phyloP scores from a whole-genome alignment of 1,284 basidiomycete species.

The Ganoderma leucocontextum region DNA sequence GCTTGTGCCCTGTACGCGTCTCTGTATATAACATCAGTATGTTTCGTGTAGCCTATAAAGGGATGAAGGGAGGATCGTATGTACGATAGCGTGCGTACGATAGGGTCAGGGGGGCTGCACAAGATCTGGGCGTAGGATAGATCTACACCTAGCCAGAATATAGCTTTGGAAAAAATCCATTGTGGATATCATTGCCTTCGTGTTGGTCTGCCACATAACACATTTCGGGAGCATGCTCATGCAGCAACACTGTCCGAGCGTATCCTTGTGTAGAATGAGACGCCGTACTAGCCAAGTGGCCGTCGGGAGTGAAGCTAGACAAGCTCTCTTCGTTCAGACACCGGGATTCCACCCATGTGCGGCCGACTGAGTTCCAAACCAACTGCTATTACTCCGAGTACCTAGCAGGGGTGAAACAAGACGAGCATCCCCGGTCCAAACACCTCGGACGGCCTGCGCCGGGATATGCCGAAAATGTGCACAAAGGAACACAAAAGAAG shows the following conservation, averaged over 20 bases:
- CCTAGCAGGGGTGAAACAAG: neutral
- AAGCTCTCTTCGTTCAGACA: too few relatives aligned
- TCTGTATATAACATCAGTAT: slow-evolving; percentile 1
- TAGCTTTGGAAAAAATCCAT: neutral
- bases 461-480: neutral
- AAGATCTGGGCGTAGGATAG: neutral
- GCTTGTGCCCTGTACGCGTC: neutral
- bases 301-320: neutral
- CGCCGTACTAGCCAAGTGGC: neutral
- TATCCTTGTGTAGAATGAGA: neutral
- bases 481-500: slow-evolving; percentile 2
- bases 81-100: neutral
- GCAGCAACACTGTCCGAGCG: too few relatives aligned
- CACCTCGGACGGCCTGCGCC: neutral
- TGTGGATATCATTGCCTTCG: too few relatives aligned
- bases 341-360: too few relatives aligned
- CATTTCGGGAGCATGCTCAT: neutral
- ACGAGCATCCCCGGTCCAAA: neutral
- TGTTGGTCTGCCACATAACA: too few relatives aligned
- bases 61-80: neutral
- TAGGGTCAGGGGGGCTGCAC: too few relatives aligned
- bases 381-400: neutral
- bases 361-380: too few relatives aligned
- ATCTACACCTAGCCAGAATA: neutral
- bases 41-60: neutral